Evolutionary conservation across 306 rosid genomes (phyloP), one percentile per base, ranked within the genome.

Genomic region (Lupinus albus): DNA sequence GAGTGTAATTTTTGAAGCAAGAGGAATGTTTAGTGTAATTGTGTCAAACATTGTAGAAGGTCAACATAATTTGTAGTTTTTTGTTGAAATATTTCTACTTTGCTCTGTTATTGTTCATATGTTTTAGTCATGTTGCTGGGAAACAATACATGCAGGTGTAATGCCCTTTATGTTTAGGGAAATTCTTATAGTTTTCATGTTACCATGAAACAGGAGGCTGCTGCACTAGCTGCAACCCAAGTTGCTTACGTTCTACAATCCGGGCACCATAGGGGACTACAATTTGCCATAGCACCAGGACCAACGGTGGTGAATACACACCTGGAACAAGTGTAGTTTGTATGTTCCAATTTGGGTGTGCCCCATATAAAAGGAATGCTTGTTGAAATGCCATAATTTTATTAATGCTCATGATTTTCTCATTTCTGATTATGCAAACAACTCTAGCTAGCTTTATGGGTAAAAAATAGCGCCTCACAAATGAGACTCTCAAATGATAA

Each of bases 141-240:
- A 48, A 9, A 33, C 3, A 44, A 28, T 5, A 1, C 61, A 2
- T 33, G 60, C 61, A 20, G 28, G 8, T 53, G 21, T 38, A 38
- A 36, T 17, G 12, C 9, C n/a, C 2, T 2, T 30, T 0, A 39
- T 50, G 64, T 42, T 46, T 4, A 17, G 12, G 6, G 16, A 51
- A 67, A 32, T 12, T 53, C 53, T 54, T 8, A 39, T 16, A 7
- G 3, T 38, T 46, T 32, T 38, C 28, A 25, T 64, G 13, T 70
- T 71, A 33, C 75, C 74, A 16, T 46, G 61, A 50, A 77, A 62
- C 86, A 85, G 91, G 97, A 91, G 78, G 95, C 95, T 16, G 97
- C 95, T 20, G 92, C 92, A 52, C 73, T 91, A 76, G 95, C 95
- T 4, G 97, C 95, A 3, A 83, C 95, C 3, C 97, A 88, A 86